These are phyloP conservation scores for Cyclotella atomus DNA, from an alignment of 108 stramenopile genomes.

Conservation along the genomic window DNA sequence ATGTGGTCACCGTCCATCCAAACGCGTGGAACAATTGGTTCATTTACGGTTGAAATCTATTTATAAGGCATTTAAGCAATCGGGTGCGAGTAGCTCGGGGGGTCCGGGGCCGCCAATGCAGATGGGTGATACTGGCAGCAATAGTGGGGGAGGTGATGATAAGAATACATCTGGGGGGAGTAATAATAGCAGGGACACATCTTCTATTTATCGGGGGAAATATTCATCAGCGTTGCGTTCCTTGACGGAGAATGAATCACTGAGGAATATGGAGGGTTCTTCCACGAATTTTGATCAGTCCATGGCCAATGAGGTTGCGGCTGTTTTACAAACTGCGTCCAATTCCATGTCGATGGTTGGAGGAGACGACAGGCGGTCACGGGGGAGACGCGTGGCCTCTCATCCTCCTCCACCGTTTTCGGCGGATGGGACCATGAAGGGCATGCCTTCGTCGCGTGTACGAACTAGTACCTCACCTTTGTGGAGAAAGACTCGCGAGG, in stretches of 20 bases:
- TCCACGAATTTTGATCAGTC: constrained; percentile 54
- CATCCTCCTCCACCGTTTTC: constrained; percentile 32
- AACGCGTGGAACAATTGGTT: constrained; percentile 91
- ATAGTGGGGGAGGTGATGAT: no score
- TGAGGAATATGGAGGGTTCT: constrained; percentile 27
- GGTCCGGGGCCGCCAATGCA: no score
- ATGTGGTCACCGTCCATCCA: constrained; percentile 87
- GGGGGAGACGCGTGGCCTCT: constrained; percentile 34
- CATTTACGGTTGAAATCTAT: constrained; percentile 90
- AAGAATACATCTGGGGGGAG: no score
- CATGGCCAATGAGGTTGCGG: constrained; percentile 64
- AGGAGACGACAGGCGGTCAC: constrained; percentile 38
- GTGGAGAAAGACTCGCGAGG: constrained; percentile 46
- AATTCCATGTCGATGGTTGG: constrained; percentile 39
- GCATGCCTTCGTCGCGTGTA: no score
- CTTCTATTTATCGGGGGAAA: constrained; percentile 42
- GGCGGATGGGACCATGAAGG: constrained; percentile 8
- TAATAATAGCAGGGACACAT: constrained; percentile 27
- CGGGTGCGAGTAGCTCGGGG: constrained; percentile 43
- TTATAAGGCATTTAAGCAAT: constrained; percentile 92
- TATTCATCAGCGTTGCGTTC: constrained; percentile 56
- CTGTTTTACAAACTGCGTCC: constrained; percentile 65
- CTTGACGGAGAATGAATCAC: constrained; percentile 41
- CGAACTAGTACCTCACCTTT: constrained; percentile 33
- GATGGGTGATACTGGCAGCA: no score